Base-by-base conservation (phyloP, 768 basidiomycete genomes). In the Psilocybe cyanescens region DNA sequence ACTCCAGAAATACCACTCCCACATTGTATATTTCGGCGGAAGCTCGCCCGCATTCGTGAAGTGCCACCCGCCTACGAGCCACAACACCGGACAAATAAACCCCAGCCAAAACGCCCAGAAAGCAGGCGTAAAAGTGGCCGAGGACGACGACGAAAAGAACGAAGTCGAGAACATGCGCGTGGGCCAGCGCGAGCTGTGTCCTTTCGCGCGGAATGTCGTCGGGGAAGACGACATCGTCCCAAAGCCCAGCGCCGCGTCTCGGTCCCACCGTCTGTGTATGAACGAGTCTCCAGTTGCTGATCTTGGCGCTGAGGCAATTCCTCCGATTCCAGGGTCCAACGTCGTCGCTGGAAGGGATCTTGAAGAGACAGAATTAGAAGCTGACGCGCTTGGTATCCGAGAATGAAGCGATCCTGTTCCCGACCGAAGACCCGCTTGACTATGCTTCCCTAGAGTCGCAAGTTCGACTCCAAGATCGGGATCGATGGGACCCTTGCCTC, bases 61-160 rank as follows among this genome's bases (percentile, higher is more conserved):
- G 59, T 89, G 82, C 90, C 90, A 92, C 3, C 90, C 90, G 0
- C 90, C 90, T 12, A 91, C 78, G 48, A 92, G 80, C 90, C 90
- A 92, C 55, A 90, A 81, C 72, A 88, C 84, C 0, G 90, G 90
- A 49, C 82, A 87, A 50, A 90, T 59, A 66, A 92, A 92, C 3
- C 90, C 90, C 0, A 87, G 59, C 87, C 88, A 91, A 74, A 92
- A 92, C n/a, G 90, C 75, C 71, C 87, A 81, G 67, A 82, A 81
- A 2, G 83, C 78, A 0, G 84, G 81, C 0, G 81, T 83, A 7
- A 70, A 66, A 8, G 54, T 64, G 30, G 63, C 41, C 1, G 62
- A 61, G 11, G 57, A 44, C 16, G 63, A 56, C 4, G 62, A 30
- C 6, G 50, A 58, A 19, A 57, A 60, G 8, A 57, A 39, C 4